phyloP scores from a whole-genome alignment of 2,329 filamentous ascomycete genomes.

The Monilinia fructigena region DNA sequence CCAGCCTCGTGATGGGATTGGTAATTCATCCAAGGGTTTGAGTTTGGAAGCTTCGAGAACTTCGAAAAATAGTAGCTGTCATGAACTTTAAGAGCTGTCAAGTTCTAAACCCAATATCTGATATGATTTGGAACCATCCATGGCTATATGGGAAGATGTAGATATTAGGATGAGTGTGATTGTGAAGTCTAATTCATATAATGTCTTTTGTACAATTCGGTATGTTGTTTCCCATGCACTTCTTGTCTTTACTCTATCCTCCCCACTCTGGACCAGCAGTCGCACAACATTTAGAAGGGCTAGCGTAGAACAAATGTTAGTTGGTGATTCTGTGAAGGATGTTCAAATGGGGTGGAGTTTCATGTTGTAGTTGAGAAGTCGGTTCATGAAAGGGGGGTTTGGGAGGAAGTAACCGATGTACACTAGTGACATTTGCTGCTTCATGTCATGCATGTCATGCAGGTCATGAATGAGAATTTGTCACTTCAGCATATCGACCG shows the following conservation, averaged over 20 bases:
- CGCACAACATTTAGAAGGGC: slow-evolving; percentile 19
- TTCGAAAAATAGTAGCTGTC: neutral
- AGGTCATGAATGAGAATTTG: neutral
- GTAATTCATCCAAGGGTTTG: slow-evolving; percentile 1
- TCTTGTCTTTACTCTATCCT: slow-evolving; percentile 8
- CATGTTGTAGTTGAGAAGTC: neutral
- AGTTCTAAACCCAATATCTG: neutral
- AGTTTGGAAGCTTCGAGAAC: slow-evolving; percentile 16
- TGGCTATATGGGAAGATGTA: neutral
- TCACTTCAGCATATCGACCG: neutral
- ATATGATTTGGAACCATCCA: neutral
- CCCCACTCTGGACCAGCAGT: slow-evolving; percentile 2
- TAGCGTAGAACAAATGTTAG: slow-evolving; percentile 3
- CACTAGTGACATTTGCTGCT: slow-evolving; percentile 2
- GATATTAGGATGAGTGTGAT: slow-evolving; percentile 7
- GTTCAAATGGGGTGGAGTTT: neutral
- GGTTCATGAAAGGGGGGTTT: neutral
- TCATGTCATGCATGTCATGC: neutral
- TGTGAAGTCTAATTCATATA: slow-evolving; percentile 20
- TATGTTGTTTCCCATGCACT: slow-evolving; percentile 16
- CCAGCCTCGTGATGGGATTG: slow-evolving; percentile 14
- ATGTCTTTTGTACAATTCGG: slow-evolving; percentile 24
- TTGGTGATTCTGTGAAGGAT: neutral
- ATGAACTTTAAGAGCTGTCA: neutral
- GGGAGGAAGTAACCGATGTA: neutral